Conservation (phyloP, 116 monocot species). For the Iris pallida region DNA sequence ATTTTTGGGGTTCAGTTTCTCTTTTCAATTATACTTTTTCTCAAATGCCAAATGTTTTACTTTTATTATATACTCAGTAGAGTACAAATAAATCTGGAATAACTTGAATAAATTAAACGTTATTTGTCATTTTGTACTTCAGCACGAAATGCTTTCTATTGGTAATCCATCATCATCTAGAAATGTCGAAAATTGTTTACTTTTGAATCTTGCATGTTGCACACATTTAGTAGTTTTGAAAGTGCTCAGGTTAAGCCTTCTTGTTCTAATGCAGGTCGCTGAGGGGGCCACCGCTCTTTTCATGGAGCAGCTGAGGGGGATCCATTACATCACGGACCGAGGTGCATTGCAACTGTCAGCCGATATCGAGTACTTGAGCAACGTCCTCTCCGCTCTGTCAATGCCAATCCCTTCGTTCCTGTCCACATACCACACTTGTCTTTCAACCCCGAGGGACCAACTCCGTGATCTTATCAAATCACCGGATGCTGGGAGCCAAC, state of each 20-base stretch:
- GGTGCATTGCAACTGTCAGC: constrained; percentile 84
- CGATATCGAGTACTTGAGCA: constrained; percentile 88
- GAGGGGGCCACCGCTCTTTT: constrained; percentile 87
- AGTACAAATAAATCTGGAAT: neutral
- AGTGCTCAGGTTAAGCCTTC: neutral
- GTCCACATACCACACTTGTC: constrained; percentile 62
- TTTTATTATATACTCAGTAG: neutral
- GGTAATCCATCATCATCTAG: neutral
- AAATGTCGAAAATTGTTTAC: too few species aligned
- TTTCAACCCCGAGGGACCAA: constrained; percentile 62
- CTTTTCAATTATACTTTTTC: too few species aligned
- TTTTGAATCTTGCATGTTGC: neutral
- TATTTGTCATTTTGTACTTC: neutral
- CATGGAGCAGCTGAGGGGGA: constrained; percentile 93
- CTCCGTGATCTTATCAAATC: constrained; percentile 59
- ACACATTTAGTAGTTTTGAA: too few species aligned
- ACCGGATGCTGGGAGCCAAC: constrained; percentile 30
- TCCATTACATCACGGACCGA: constrained; percentile 80
- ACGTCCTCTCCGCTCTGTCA: constrained; percentile 89
- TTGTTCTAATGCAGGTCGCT: constrained; percentile 47
- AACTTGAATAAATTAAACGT: neutral
- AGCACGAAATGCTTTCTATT: neutral
- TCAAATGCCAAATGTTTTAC: too few species aligned
- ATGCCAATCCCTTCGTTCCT: constrained; percentile 88
- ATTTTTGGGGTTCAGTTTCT: too few species aligned